Conservation (phyloP, 1,284 basidiomycete species). For the Blastosporella zonata region DNA sequence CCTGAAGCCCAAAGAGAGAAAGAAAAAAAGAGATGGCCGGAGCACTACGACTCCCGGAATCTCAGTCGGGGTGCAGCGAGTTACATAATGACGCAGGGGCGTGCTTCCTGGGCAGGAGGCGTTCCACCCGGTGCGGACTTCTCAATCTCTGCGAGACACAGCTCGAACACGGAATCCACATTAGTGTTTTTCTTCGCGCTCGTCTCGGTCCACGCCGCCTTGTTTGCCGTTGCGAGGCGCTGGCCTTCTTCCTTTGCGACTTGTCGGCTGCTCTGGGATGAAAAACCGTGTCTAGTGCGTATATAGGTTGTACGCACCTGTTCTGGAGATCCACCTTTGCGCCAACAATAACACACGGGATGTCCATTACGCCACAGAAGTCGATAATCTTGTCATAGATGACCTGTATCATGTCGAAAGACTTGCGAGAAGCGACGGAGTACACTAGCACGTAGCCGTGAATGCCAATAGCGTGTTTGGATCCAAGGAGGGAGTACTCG, state of each 20-base stretch:
- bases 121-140: conserved; percentile 42
- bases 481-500: conserved; percentile 35
- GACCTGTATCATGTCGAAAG: conserved; percentile 90
- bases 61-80: background rate
- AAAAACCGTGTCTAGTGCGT: conserved; percentile 1
- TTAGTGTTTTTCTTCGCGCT: conserved; percentile 82
- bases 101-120: conserved; percentile 43
- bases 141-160: conserved; percentile 80
- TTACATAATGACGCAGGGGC: conserved; percentile 62
- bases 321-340: conserved; percentile 81
- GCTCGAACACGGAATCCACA: conserved; percentile 79
- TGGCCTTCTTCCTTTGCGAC: conserved; percentile 69
- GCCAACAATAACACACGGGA: conserved; percentile 91
- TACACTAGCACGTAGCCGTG: conserved; percentile 61
- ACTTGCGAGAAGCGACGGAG: conserved; percentile 82
- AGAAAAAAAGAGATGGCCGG: background rate
- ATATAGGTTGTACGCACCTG: conserved; percentile 45
- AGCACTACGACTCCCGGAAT: background rate
- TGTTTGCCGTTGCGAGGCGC: conserved; percentile 63
- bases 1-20: conserved; percentile 11
- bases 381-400: conserved; percentile 93
- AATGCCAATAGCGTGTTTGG: conserved; percentile 36
- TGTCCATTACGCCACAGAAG: conserved; percentile 80
- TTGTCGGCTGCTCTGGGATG: conserved; percentile 48
- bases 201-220: conserved; percentile 77